phyloP scores from a whole-genome alignment of 2,329 filamentous ascomycete species.

The Colletotrichum orchidophilum region DNA sequence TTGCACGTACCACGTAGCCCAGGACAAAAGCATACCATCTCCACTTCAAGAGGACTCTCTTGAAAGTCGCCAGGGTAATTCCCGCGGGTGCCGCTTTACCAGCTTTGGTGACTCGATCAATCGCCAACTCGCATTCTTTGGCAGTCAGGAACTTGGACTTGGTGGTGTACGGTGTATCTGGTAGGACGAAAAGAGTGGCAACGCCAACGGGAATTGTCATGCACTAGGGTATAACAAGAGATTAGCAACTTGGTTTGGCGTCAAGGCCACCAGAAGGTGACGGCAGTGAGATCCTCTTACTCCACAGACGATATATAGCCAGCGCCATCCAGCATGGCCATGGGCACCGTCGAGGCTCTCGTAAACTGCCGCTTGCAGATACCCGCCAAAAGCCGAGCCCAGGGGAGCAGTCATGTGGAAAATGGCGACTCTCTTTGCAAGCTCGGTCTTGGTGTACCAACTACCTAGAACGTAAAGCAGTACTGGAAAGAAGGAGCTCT shows the following conservation, averaged over 20 bases:
- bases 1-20: slow-evolving; percentile 33
- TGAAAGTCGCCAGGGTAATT: slow-evolving; percentile 33
- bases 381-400: slow-evolving; percentile 64
- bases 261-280: no score
- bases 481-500: slow-evolving; percentile 42
- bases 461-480: slow-evolving; percentile 49
- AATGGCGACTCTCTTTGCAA: slow-evolving; percentile 61
- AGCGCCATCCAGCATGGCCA: slow-evolving; percentile 52
- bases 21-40: slow-evolving; percentile 35
- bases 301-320: slow-evolving; percentile 52
- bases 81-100: slow-evolving; percentile 31
- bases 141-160: slow-evolving; percentile 6
- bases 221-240: slow-evolving; percentile 21
- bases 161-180: slow-evolving; percentile 26
- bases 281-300: slow-evolving; percentile 32
- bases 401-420: slow-evolving; percentile 60
- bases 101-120: slow-evolving; percentile 22
- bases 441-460: slow-evolving; percentile 49
- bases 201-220: slow-evolving; percentile 36
- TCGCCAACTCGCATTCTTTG: slow-evolving; percentile 21
- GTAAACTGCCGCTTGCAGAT: slow-evolving; percentile 64
- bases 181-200: slow-evolving; percentile 20
- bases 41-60: slow-evolving; percentile 32
- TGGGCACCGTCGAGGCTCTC: slow-evolving; percentile 57
- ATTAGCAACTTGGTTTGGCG: neutral